Percentiles rank a stretch among this genome's conserved stretches.
These are phyloP conservation scores for Pythium periplocum DNA, from an alignment of 352 stramenopile species.

Conservation along the genomic window DNA sequence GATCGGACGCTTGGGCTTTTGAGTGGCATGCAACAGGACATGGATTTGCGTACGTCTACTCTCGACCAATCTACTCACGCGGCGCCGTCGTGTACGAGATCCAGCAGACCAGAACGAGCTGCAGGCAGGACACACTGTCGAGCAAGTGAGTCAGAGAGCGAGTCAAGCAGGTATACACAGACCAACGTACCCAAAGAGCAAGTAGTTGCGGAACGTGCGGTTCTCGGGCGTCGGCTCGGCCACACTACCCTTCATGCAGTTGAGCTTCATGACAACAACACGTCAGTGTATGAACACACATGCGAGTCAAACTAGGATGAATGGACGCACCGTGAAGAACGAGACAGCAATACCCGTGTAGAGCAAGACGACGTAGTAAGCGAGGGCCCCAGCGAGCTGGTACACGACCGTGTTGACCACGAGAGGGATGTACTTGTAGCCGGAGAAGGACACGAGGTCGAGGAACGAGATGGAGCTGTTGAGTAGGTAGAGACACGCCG, in stretches of 20 bases:
- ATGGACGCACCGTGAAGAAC: constrained; percentile 90
- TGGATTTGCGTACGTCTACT: too few species aligned
- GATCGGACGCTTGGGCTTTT: too few species aligned
- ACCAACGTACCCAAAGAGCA: constrained; percentile 67
- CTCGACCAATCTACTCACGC: constrained; percentile 27
- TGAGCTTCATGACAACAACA: constrained; percentile 40
- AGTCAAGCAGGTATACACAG: background rate
- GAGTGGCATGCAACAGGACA: too few species aligned
- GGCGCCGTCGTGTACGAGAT: constrained; percentile 82
- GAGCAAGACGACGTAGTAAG: constrained; percentile 92
- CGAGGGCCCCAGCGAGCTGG: constrained; percentile 69
- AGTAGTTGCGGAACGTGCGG: constrained; percentile 80
- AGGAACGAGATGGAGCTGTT: constrained; percentile 91
- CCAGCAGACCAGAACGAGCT: constrained; percentile 77
- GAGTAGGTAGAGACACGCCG: constrained; percentile 93
- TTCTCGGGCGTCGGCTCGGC: constrained; percentile 66
- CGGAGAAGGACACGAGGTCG: constrained; percentile 96
- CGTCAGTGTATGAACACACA: background rate
- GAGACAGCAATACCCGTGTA: constrained; percentile 91
- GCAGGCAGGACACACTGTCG: constrained; percentile 68
- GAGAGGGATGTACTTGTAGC: constrained; percentile 99
- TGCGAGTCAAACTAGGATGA: too few species aligned
- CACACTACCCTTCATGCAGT: constrained; percentile 86
- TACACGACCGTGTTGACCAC: constrained; percentile 92
- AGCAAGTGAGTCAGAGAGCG: background rate